Conservation (phyloP, 73 alveolate genomes). For the Durusdinium trenchii region DNA sequence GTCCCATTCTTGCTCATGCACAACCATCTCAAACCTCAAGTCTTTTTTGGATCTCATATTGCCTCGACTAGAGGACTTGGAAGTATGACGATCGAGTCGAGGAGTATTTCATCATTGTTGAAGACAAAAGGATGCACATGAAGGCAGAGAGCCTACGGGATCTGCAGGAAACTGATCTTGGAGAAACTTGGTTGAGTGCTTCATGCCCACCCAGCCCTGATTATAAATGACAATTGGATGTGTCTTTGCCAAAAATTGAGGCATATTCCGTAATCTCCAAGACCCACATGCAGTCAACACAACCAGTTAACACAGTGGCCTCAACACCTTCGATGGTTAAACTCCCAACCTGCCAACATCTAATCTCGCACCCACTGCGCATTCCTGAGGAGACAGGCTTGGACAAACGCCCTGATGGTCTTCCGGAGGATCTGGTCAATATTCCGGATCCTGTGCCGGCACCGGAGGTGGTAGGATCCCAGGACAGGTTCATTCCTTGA, state of each 20-base stretch:
- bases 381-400: too few relatives aligned
- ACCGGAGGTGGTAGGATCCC: neutral
- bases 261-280: neutral
- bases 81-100: neutral
- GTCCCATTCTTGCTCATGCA: neutral
- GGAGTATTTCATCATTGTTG: neutral
- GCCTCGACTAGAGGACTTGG: neutral
- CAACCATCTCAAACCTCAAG: too few relatives aligned
- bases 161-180: neutral
- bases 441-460: neutral
- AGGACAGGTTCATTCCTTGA: neutral
- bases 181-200: neutral
- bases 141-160: neutral
- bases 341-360: too few relatives aligned
- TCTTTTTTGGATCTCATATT: too few relatives aligned
- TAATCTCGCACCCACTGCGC: too few relatives aligned
- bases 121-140: neutral
- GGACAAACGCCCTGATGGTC: too few relatives aligned
- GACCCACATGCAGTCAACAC: neutral
- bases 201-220: neutral
- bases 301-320: too few relatives aligned
- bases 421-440: neutral
- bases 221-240: too few relatives aligned
- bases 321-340: too few relatives aligned
- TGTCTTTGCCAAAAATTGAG: neutral